A percentile compares a stretch with the other conserved stretches of the same genome.
Evolutionary conservation across 2,329 filamentous ascomycete genomes (phyloP).

Genomic region (Biscogniauxia mediterranea): DNA sequence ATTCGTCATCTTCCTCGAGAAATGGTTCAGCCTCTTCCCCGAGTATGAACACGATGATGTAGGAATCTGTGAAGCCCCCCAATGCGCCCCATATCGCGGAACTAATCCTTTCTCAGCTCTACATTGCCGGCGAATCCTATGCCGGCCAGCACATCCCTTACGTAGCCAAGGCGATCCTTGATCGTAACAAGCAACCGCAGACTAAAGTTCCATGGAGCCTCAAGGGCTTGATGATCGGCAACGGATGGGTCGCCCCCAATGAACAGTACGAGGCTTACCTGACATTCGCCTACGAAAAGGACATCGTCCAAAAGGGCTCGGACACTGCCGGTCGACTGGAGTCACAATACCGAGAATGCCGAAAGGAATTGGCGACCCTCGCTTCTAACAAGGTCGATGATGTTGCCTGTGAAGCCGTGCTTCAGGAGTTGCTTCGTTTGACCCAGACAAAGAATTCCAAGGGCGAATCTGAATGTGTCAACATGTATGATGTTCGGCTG

Average conservation of each 20-base stretch:
- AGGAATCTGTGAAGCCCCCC: slow-evolving; percentile 38
- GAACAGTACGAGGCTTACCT: slow-evolving; percentile 91
- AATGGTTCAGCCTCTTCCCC: slow-evolving; percentile 87
- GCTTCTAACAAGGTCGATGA: slow-evolving; percentile 65
- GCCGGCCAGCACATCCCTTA: slow-evolving; percentile 97
- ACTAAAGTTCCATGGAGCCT: slow-evolving; percentile 67
- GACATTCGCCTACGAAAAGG: slow-evolving; percentile 74
- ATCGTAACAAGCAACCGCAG: slow-evolving; percentile 70
- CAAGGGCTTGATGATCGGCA: slow-evolving; percentile 86
- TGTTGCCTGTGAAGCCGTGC: slow-evolving; percentile 69
- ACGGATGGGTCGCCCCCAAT: slow-evolving; percentile 90
- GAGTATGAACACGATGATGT: slow-evolving; percentile 92
- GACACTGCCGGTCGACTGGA: slow-evolving; percentile 65
- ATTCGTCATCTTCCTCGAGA: slow-evolving; percentile 85
- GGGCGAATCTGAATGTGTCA: slow-evolving; percentile 65
- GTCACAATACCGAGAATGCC: slow-evolving; percentile 66
- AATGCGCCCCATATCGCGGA: background rate
- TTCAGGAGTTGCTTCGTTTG: slow-evolving; percentile 67
- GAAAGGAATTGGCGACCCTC: slow-evolving; percentile 53
- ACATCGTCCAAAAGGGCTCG: slow-evolving; percentile 67
- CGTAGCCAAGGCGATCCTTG: slow-evolving; percentile 85
- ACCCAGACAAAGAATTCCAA: slow-evolving; percentile 54
- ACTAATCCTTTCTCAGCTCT: slow-evolving; percentile 59
- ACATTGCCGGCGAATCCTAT: slow-evolving; percentile 93
- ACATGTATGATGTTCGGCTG: slow-evolving; percentile 96